A percentile compares a stretch with the other conserved stretches of the same genome.
These are phyloP conservation scores for Rhodotorula sp. DNA, from an alignment of 1,284 basidiomycete genomes.

Conservation along the genomic window DNA sequence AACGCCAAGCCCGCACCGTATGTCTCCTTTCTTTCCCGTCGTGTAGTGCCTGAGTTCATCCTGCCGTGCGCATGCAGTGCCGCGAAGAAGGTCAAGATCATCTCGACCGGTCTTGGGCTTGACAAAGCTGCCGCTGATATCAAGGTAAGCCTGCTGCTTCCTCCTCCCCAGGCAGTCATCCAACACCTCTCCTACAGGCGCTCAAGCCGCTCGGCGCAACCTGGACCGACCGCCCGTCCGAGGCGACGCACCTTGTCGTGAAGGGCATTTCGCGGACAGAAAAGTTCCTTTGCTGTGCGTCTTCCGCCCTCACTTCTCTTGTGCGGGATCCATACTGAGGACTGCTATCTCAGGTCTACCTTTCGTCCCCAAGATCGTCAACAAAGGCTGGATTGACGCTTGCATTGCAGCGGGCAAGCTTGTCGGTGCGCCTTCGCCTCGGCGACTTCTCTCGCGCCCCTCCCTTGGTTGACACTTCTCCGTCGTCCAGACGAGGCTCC, in stretches of 20 bases:
- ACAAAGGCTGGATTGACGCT: constrained; percentile 65
- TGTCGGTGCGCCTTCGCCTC: constrained; percentile 60
- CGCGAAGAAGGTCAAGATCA: constrained; percentile 33
- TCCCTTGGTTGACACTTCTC: background rate
- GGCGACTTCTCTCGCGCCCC: background rate
- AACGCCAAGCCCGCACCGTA: constrained; percentile 29
- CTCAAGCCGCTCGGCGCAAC: constrained; percentile 66
- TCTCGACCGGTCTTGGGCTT: constrained; percentile 45
- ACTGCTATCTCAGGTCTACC: constrained; percentile 53
- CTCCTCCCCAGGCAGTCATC: too few relatives aligned
- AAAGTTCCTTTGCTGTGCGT: constrained; percentile 71
- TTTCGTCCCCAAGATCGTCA: constrained; percentile 63
- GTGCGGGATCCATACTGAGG: background rate
- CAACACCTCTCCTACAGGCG: constrained; percentile 57
- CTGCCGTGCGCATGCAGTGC: background rate
- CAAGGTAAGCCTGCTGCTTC: constrained; percentile 32
- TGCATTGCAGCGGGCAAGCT: constrained; percentile 62
- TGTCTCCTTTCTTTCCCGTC: background rate
- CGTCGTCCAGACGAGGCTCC: constrained; percentile 61
- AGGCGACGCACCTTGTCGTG: constrained; percentile 75
- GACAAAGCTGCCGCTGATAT: constrained; percentile 27
- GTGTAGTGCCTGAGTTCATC: background rate
- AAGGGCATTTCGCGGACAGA: constrained; percentile 71
- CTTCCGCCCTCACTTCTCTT: background rate
- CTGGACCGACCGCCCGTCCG: constrained; percentile 61